Evolutionary conservation across 257 asterid species (phyloP).

Genomic region (Solanum lycopersicoides): DNA sequence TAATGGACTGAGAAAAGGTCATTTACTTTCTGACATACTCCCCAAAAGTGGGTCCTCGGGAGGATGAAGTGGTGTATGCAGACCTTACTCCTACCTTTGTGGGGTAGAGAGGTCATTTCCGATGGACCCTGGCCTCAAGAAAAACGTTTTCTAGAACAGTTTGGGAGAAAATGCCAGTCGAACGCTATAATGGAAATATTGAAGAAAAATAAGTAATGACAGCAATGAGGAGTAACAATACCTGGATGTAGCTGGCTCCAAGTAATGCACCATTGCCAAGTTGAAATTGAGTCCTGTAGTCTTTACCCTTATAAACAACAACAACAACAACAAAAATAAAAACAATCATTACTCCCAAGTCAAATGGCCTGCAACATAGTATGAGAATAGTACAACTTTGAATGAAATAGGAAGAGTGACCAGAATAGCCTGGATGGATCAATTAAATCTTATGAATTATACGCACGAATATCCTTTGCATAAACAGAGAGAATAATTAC

Average conservation of each 20-base stretch:
- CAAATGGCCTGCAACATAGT: background rate
- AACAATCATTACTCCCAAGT: background rate
- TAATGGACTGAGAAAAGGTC: background rate
- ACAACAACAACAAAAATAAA: background rate
- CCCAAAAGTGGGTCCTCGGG: background rate
- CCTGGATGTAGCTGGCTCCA: constrained; percentile 18
- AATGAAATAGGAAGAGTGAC: background rate
- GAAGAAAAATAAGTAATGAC: background rate
- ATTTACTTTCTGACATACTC: background rate
- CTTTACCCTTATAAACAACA: constrained; percentile 7
- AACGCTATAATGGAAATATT: background rate
- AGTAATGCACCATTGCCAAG: constrained; percentile 13
- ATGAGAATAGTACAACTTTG: background rate
- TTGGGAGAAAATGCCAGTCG: background rate
- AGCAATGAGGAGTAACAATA: background rate
- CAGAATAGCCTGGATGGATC: background rate
- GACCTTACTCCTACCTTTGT: background rate
- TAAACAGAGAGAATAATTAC: constrained; percentile 20
- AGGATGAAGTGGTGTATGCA: background rate
- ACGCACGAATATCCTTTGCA: background rate
- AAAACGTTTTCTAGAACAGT: background rate
- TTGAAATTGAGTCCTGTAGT: constrained; percentile 9
- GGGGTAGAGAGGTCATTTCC: background rate
- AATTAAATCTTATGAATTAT: background rate
- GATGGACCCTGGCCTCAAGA: background rate